Evolutionary conservation across 805 yeast genomes (phyloP).

Genomic region (Dipodascus geniculatus): DNA sequence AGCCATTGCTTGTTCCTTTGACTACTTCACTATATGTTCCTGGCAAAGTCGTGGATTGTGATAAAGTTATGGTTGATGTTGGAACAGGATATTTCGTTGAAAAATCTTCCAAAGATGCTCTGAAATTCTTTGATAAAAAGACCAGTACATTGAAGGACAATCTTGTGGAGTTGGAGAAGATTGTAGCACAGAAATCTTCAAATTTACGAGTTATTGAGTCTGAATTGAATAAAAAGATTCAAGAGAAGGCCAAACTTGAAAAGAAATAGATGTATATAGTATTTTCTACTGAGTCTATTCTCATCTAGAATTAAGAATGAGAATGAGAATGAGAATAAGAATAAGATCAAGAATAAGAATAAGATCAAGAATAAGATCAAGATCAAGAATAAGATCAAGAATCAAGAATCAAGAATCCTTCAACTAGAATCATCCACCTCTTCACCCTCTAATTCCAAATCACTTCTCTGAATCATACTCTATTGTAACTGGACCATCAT

Average conservation of each 20-base stretch:
- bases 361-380: too few species aligned
- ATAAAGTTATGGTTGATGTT: slow-evolving; percentile 76
- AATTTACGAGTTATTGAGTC: slow-evolving; percentile 48
- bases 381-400: too few species aligned
- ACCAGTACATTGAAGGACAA: slow-evolving; percentile 63
- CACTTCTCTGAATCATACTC: slow-evolving; percentile 50
- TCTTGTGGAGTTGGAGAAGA: slow-evolving; percentile 56
- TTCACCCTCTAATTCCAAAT: not conserved
- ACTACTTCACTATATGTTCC: slow-evolving; percentile 85
- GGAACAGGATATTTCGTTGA: slow-evolving; percentile 96
- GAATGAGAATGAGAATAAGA: too few species aligned
- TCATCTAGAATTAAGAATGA: too few species aligned
- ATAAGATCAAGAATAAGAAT: too few species aligned
- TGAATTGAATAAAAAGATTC: slow-evolving; percentile 11
- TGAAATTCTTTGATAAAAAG: slow-evolving; percentile 60
- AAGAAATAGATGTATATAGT: not conserved
- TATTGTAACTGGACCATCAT: slow-evolving; percentile 92
- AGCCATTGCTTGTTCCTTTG: slow-evolving; percentile 68
- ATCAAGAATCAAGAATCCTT: too few species aligned
- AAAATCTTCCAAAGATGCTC: slow-evolving; percentile 54
- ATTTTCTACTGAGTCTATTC: too few species aligned
- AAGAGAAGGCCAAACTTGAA: not conserved
- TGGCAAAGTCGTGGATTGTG: slow-evolving; percentile 55
- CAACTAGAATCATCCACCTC: not conserved
- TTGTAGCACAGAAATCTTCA: slow-evolving; percentile 64